Base-by-base conservation (phyloP, 108 stramenopile species). In the Nitzschia sp. region DNA sequence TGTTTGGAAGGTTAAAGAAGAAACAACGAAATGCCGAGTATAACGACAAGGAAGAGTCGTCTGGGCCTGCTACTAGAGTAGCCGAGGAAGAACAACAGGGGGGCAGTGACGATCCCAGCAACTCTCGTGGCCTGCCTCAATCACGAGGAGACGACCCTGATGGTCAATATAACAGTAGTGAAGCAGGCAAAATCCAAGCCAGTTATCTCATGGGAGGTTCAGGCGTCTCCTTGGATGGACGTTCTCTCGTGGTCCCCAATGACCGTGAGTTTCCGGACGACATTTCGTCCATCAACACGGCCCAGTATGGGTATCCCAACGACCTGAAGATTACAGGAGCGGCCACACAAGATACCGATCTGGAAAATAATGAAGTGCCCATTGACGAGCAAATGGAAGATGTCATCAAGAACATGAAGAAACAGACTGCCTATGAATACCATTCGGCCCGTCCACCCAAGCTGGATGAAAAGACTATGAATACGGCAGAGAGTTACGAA, bases 231-330 rank as follows among this genome's bases (percentile, higher is more conserved):
- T 48, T 79, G 51, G 72, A 79, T 46, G 78, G 72, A 3, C 46
- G 57, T 57, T 66, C 68, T 4, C 54, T 79, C 21, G 48, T 69
- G 15, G 31, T 79, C 38, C 78, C 78, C 3, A 38, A 46, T 34
- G 61, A 77, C 24, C 49, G 46, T 46, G 64, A 70, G 23, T 53
- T 59, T 19, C n/a, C n/a, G n/a, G 78, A 79, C 33, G 78, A 79
- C 45, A 33, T 73, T 29, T 64, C 62, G 13, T 64, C 60, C 32
- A 72, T 79, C 46, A 59, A 66, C 32, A 73, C 72, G 2, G 46
- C 56, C 19, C 35, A 61, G 8, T 68, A 47, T 48, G 63, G 54
- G 9, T 66, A 66, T 31, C 35, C 32, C 1, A 31, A 51, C 11
- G 46, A 74, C 24, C 59, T 59, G 64, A 45, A 36, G 24, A 59